phyloP scores from a whole-genome alignment of 192 early-diverging fungal species.

The Backusella tuberculispora region DNA sequence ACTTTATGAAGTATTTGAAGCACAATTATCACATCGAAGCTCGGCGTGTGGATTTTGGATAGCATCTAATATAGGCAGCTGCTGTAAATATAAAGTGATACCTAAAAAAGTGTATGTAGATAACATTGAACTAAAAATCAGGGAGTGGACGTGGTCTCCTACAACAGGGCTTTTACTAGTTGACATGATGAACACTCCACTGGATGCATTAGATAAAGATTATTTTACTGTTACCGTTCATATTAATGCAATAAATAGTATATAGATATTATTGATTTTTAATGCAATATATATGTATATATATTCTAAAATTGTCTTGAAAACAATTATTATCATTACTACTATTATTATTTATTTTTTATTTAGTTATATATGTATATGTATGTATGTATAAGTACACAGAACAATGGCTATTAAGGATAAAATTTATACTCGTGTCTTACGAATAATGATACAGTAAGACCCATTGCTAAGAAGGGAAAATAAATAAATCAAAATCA shows the following conservation, averaged over 20 bases:
- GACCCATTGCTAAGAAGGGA: background rate
- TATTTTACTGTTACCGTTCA: background rate
- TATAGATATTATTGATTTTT: background rate
- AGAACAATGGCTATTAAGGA: background rate
- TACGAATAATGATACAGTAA: conserved; percentile 2
- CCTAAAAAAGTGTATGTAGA: background rate
- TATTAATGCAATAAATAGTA: background rate
- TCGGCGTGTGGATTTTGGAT: background rate
- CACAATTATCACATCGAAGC: background rate
- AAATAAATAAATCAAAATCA: background rate
- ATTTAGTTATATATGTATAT: background rate
- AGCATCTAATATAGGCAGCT: background rate
- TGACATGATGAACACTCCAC: background rate
- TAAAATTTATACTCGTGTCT: conserved; percentile 10
- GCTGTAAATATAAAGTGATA: background rate
- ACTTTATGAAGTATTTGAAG: background rate
- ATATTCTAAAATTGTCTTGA: background rate
- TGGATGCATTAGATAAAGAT: background rate
- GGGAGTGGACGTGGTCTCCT: background rate
- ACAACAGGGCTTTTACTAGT: background rate
- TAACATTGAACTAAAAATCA: background rate
- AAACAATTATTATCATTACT: background rate
- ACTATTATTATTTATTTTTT: background rate
- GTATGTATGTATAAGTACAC: background rate
- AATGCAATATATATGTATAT: background rate